These are phyloP conservation scores for Aureobasidium sp. DNA, from an alignment of 2,329 filamentous ascomycete genomes.

Conservation along the genomic window DNA sequence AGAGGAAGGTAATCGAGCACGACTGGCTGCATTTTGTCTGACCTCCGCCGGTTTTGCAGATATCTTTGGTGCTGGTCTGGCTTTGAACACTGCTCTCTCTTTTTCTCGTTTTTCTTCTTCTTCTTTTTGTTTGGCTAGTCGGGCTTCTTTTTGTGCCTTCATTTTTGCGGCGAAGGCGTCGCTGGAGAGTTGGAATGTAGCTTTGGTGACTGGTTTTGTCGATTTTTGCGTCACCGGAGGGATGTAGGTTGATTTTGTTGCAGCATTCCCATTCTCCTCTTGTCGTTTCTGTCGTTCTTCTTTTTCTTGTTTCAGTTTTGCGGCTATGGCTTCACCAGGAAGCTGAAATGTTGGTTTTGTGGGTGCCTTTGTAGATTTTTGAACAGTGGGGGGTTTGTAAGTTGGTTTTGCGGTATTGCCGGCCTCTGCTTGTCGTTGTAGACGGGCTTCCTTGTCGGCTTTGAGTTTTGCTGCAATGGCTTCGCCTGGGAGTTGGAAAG, in stretches of 20 bases:
- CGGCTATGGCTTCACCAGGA: conserved; percentile 44
- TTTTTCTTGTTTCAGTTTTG: conserved; percentile 41
- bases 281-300: conserved; percentile 40
- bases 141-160: conserved; percentile 36
- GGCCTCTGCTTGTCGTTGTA: conserved; percentile 32
- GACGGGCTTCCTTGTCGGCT: conserved; percentile 40
- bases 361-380: conserved; percentile 14
- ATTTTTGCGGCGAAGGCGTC: conserved; percentile 45
- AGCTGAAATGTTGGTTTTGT: conserved; percentile 43
- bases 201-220: background rate
- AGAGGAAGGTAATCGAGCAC: conserved; percentile 23
- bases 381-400: background rate
- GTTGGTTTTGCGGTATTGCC: background rate
- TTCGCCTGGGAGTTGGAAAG: conserved; percentile 45
- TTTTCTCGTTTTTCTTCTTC: conserved; percentile 21
- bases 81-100: conserved; percentile 34
- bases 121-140: conserved; percentile 14
- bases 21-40: conserved; percentile 35
- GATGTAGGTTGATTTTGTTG: background rate
- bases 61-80: conserved; percentile 32
- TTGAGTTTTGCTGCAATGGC: conserved; percentile 44
- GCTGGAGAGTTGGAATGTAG: conserved; percentile 43
- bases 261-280: conserved; percentile 17
- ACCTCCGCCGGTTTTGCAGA: conserved; percentile 20
- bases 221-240: conserved; percentile 16